Percentiles rank a stretch among this genome's conserved stretches.
Evolutionary conservation across 192 early-diverging fungal genomes (phyloP).

Genomic region (Geosiphon pyriformis): DNA sequence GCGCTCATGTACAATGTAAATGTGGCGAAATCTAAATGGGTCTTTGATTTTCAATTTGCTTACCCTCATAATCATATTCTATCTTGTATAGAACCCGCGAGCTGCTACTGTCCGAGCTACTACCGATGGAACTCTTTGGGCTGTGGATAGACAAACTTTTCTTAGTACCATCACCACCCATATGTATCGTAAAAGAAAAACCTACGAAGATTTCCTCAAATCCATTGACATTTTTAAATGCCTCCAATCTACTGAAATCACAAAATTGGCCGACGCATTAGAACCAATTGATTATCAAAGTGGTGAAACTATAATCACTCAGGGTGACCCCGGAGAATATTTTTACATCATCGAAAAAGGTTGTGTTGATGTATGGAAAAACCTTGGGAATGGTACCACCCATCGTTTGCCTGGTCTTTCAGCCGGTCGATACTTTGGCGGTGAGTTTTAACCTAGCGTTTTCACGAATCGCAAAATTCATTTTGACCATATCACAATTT

Average conservation of each 20-base stretch:
- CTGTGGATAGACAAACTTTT: slow-evolving; percentile 39
- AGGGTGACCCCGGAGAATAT: slow-evolving; percentile 61
- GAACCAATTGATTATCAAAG: slow-evolving; percentile 56
- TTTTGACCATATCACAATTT: background rate
- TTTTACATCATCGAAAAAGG: slow-evolving; percentile 70
- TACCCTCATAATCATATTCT: background rate
- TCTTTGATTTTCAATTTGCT: background rate
- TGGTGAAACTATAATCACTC: slow-evolving; percentile 53
- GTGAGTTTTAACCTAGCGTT: slow-evolving; percentile 32
- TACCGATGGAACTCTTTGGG: slow-evolving; percentile 32
- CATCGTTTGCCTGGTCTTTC: slow-evolving; percentile 34
- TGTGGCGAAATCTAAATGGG: background rate
- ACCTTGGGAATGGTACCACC: slow-evolving; percentile 48
- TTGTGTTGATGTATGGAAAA: slow-evolving; percentile 48
- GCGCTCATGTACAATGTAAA: slow-evolving; percentile 45
- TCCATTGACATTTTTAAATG: slow-evolving; percentile 27
- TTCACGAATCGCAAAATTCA: background rate
- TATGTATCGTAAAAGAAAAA: slow-evolving; percentile 30
- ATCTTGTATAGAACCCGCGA: slow-evolving; percentile 25
- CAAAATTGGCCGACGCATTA: slow-evolving; percentile 67
- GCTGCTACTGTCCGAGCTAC: slow-evolving; percentile 37
- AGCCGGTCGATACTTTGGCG: slow-evolving; percentile 68
- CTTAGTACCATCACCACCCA: slow-evolving; percentile 30
- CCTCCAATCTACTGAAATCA: slow-evolving; percentile 42
- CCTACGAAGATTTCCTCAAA: slow-evolving; percentile 35